Percentiles rank a stretch among this genome's conserved stretches.
phyloP scores from a whole-genome alignment of 2,329 filamentous ascomycete genomes.

The Juglanconis oblonga region DNA sequence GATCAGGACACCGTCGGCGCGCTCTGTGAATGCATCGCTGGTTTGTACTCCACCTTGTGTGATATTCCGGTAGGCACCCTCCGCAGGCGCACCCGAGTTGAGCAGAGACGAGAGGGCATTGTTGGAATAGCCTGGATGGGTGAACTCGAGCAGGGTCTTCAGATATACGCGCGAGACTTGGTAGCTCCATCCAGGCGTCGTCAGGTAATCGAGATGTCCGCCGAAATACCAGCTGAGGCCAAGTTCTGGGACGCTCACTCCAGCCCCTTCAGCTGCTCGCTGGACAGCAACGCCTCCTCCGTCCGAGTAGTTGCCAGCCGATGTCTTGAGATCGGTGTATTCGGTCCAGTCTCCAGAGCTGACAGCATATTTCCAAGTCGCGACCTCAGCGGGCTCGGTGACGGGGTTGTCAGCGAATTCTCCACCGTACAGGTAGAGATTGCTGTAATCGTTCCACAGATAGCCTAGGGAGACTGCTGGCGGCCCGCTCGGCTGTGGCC shows the following conservation, averaged over 20 bases:
- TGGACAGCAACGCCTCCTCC: conserved; percentile 56
- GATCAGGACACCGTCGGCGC: conserved; percentile 70
- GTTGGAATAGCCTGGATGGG: conserved; percentile 68
- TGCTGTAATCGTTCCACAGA: conserved; percentile 70
- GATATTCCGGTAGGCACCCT: conserved; percentile 70
- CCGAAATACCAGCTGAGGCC: conserved; percentile 77
- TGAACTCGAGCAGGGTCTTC: conserved; percentile 73
- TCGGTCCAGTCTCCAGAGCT: conserved; percentile 58
- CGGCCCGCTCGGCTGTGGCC: conserved; percentile 52
- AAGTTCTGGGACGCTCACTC: conserved; percentile 65
- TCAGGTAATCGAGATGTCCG: conserved; percentile 64
- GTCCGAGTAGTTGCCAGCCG: conserved; percentile 60
- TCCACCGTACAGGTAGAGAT: conserved; percentile 72
- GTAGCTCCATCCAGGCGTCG: conserved; percentile 64
- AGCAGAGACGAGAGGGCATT: conserved; percentile 56
- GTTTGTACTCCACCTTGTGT: conserved; percentile 68
- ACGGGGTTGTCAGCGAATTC: conserved; percentile 65
- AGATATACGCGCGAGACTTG: conserved; percentile 64
- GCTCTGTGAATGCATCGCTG: conserved; percentile 64
- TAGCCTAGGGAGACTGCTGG: conserved; percentile 71
- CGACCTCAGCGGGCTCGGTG: conserved; percentile 54
- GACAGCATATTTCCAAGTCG: conserved; percentile 70
- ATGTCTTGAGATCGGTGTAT: conserved; percentile 58
- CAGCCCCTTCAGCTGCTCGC: conserved; percentile 70
- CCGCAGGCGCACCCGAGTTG: conserved; percentile 53